A percentile compares a stretch with the other conserved stretches of the same genome.
phyloP scores from a whole-genome alignment of 2,329 filamentous ascomycete species.

The Fusarium succisae region DNA sequence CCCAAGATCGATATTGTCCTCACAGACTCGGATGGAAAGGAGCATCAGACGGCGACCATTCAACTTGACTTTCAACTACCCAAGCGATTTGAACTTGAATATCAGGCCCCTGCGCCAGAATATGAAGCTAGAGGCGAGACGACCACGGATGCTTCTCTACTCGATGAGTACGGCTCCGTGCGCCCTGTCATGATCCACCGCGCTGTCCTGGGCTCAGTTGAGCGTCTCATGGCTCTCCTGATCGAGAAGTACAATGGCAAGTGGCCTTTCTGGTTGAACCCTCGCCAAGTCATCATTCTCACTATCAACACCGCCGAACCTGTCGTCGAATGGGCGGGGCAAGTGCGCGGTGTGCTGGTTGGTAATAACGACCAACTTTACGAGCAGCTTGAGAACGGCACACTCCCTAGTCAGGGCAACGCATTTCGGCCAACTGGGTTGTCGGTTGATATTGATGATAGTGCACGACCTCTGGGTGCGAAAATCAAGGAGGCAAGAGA shows the following conservation, averaged over 20 bases:
- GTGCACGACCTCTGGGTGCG: slow-evolving; percentile 67
- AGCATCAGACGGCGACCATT: slow-evolving; percentile 88
- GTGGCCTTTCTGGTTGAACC: slow-evolving; percentile 91
- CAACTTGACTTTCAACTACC: slow-evolving; percentile 92
- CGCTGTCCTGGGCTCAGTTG: slow-evolving; percentile 84
- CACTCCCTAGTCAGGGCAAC: slow-evolving; percentile 49
- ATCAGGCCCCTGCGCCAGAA: slow-evolving; percentile 74
- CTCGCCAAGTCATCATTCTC: slow-evolving; percentile 78
- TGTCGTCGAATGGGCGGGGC: slow-evolving; percentile 60
- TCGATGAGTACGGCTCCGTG: slow-evolving; percentile 66
- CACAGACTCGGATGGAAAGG: slow-evolving; percentile 81
- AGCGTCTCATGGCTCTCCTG: slow-evolving; percentile 84
- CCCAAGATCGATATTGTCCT: slow-evolving; percentile 92
- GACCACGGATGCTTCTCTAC: slow-evolving; percentile 57
- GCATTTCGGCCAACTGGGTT: slow-evolving; percentile 68
- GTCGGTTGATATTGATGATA: slow-evolving; percentile 75
- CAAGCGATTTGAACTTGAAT: slow-evolving; percentile 80
- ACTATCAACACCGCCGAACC: slow-evolving; percentile 72
- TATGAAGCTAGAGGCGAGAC: slow-evolving; percentile 63
- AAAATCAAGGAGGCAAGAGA: slow-evolving; percentile 78
- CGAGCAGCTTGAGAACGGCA: slow-evolving; percentile 47
- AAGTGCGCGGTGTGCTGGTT: slow-evolving; percentile 60
- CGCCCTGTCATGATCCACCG: slow-evolving; percentile 84
- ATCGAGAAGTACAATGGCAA: slow-evolving; percentile 84
- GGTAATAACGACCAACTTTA: slow-evolving; percentile 52